Conservation (phyloP, 257 asterid genomes). For the Nemophila menziesii region DNA sequence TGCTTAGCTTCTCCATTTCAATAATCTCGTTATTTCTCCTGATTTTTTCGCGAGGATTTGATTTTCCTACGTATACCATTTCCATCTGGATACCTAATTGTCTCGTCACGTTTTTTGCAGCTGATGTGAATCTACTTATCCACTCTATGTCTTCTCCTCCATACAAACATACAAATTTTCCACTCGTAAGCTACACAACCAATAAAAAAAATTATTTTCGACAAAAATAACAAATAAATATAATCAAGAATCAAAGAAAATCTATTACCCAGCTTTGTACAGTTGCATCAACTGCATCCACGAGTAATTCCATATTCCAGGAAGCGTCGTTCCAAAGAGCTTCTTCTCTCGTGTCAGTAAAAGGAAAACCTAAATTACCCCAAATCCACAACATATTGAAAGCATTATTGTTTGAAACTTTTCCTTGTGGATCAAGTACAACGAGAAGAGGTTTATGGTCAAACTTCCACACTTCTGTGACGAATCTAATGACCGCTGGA, state of each 20-base stretch:
- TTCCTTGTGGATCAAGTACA: conserved; percentile 78
- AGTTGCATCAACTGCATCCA: conserved; percentile 52
- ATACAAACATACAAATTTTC: conserved; percentile 59
- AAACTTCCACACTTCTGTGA: conserved; percentile 45
- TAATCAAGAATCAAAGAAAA: too few species aligned
- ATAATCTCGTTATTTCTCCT: conserved; percentile 48
- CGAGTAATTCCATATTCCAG: conserved; percentile 60
- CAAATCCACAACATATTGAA: conserved; percentile 92
- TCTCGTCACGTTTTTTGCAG: conserved; percentile 27
- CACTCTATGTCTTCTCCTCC: conserved; percentile 89
- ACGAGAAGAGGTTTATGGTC: conserved; percentile 63
- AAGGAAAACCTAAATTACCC: conserved; percentile 75
- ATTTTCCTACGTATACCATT: conserved; percentile 76
- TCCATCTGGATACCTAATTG: conserved; percentile 38
- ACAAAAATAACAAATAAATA: too few species aligned
- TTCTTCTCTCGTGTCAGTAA: conserved; percentile 44
- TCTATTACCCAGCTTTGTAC: conserved; percentile 58
- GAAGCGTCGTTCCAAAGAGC: conserved; percentile 51
- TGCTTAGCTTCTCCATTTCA: conserved; percentile 47
- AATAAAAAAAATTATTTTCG: too few species aligned
- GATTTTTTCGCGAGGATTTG: conserved; percentile 57
- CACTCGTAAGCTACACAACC: conserved; percentile 29
- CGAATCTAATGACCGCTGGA: conserved; percentile 48
- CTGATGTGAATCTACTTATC: conserved; percentile 52
- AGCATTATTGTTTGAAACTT: conserved; percentile 50